A percentile compares a stretch with the other conserved stretches of the same genome.
Conservation (phyloP, 179 eudicot genomes). For the Corrigiola litoralis region DNA sequence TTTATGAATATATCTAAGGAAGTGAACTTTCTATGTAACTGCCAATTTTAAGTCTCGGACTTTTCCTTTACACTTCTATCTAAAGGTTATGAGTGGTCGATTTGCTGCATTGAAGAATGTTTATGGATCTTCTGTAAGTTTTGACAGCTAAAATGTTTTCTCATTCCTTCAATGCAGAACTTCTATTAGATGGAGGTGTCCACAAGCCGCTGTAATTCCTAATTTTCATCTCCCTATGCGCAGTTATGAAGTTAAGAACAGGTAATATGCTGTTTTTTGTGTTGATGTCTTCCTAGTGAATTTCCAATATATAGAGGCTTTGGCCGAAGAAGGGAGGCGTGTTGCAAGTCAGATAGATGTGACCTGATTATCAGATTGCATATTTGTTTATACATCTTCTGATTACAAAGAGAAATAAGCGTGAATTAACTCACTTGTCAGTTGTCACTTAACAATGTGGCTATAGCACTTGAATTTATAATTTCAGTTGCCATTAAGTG, state of each 20-base stretch:
- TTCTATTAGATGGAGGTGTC: slow-evolving; percentile 30
- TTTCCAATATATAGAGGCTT: too few species aligned
- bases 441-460: too few species aligned
- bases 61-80: not conserved
- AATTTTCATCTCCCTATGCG: slow-evolving; percentile 61
- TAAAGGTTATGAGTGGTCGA: not conserved
- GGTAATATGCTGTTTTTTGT: slow-evolving; percentile 20
- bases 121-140: not conserved
- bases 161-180: slow-evolving; percentile 13
- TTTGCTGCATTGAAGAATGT: not conserved
- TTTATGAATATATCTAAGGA: too few species aligned
- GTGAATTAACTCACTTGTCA: too few species aligned
- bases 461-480: too few species aligned
- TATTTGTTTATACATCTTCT: too few species aligned
- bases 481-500: too few species aligned
- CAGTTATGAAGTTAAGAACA: slow-evolving; percentile 54
- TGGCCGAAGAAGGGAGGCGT: too few species aligned
- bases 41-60: not conserved
- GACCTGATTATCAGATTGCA: too few species aligned
- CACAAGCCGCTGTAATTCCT: slow-evolving; percentile 44
- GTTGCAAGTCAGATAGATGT: too few species aligned
- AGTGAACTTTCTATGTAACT: not conserved
- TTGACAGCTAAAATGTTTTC: not conserved
- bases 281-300: too few species aligned
- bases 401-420: too few species aligned